Conservation (phyloP, 192 early-diverging fungal genomes). For the Backusella westeae region DNA sequence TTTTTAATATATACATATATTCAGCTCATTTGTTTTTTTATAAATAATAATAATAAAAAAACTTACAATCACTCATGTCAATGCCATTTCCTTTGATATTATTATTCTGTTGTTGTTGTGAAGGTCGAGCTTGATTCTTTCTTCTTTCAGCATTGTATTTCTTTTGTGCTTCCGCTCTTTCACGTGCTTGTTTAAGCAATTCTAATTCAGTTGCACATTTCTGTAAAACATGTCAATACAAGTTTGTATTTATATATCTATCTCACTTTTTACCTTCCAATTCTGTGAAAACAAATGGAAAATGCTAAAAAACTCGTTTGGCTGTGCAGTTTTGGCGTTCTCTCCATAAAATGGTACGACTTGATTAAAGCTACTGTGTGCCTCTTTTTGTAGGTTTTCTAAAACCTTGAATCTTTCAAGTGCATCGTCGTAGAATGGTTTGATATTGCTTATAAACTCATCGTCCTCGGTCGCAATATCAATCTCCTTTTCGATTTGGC, state of each 20-base stretch:
- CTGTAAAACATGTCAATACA: slow-evolving; percentile 12
- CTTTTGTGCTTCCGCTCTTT: slow-evolving; percentile 46
- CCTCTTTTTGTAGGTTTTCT: slow-evolving; percentile 51
- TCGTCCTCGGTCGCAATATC: slow-evolving; percentile 41
- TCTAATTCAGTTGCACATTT: slow-evolving; percentile 18
- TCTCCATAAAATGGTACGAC: slow-evolving; percentile 71
- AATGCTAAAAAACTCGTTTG: slow-evolving; percentile 84
- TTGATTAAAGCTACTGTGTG: slow-evolving; percentile 61
- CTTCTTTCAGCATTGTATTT: slow-evolving; percentile 40
- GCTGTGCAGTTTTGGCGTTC: slow-evolving; percentile 60
- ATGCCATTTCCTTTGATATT: slow-evolving; percentile 9
- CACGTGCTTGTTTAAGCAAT: slow-evolving; percentile 33
- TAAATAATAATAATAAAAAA: background rate
- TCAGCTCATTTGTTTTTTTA: background rate
- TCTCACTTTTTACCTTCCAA: slow-evolving; percentile 53
- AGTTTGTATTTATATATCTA: background rate
- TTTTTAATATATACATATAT: background rate
- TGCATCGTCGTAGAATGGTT: slow-evolving; percentile 59
- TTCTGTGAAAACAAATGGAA: slow-evolving; percentile 73
- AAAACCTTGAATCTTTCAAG: slow-evolving; percentile 47
- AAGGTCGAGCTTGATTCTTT: slow-evolving; percentile 11
- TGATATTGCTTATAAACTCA: slow-evolving; percentile 61
- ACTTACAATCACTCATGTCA: slow-evolving; percentile 18
- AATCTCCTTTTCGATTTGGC: slow-evolving; percentile 41
- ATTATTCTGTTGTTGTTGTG: background rate